Base-by-base conservation (phyloP, 306 rosid genomes). In the Begonia peltatifolia region DNA sequence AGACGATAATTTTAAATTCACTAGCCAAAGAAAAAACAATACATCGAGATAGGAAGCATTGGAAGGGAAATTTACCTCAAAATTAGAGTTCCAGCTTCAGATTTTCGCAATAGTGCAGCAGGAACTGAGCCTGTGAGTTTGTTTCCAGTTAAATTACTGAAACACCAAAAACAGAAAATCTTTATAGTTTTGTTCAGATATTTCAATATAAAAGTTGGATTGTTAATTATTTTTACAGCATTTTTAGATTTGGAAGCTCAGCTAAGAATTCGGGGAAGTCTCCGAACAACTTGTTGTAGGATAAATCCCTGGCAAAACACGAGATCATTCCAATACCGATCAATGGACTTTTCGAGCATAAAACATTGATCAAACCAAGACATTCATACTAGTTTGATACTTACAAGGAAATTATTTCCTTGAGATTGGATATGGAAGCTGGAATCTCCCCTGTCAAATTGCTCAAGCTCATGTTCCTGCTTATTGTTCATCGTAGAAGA, bases 401-500 rank as follows among this genome's bases (percentile, higher is more conserved):
- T 80, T 68, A 84, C 87, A 80, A 38, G 16, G 61, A 38, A 3
- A 62, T 18, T 52, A 84, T 36, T 68, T 60, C 49, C 9, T 44
- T 30, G 56, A 84, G 83, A 47, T 52, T 59, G 11, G 68, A 67
- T 10, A 84, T 72, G 0, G 60, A 52, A 23, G 58, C 59, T 36
- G 63, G 3, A 53, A 84, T 68, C 30, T 41, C 68, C 38, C 87
- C 84, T 0, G 57, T 52, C n/a, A 84, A 43, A 47, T 71, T 75
- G 66, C 81, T 70, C 7, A 84, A 75, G 46, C 80, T 68, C 49
- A 80, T 65, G 52, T 54, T 35, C 78, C 87, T 84, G 58, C 17
- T 61, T 50, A 8, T 66, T 71, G 57, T 53, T 38, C 42, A 49
- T 47, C 20, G 13, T 12, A 25, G 10, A 10, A 60, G 30, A 10